phyloP scores from a whole-genome alignment of 1,284 basidiomycete genomes.

The Boletus sp. region DNA sequence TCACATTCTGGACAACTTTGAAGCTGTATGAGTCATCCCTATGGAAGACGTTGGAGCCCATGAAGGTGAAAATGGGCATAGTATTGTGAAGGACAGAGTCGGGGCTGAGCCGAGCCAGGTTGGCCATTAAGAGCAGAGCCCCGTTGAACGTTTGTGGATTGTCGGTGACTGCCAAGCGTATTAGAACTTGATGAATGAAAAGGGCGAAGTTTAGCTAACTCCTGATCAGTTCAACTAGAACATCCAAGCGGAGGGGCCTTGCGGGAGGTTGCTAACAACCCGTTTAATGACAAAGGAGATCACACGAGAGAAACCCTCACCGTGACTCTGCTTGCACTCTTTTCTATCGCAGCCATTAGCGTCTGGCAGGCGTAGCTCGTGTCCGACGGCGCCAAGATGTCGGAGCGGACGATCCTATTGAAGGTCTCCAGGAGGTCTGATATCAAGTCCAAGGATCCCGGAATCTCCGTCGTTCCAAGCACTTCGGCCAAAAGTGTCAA shows the following conservation, averaged over 20 bases:
- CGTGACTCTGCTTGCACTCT: constrained; percentile 58
- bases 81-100: constrained; percentile 92
- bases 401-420: constrained; percentile 53
- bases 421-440: constrained; percentile 74
- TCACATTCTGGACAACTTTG: constrained; percentile 88
- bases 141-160: constrained; percentile 96
- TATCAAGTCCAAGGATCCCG: constrained; percentile 69
- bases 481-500: constrained; percentile 71
- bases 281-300: constrained; percentile 7
- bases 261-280: constrained; percentile 42
- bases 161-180: constrained; percentile 55
- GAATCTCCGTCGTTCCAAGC: constrained; percentile 57
- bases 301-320: constrained; percentile 35
- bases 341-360: constrained; percentile 78
- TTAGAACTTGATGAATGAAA: constrained; percentile 4
- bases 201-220: constrained; percentile 42
- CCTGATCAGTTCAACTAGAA: constrained; percentile 83
- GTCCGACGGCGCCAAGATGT: constrained; percentile 51
- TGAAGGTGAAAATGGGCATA: constrained; percentile 99
- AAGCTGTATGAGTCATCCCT: constrained; percentile 95
- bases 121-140: constrained; percentile 86
- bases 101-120: constrained; percentile 79
- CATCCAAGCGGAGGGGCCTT: constrained; percentile 64
- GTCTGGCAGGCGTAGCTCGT: constrained; percentile 83
- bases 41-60: constrained; percentile 95